These are phyloP conservation scores for Exsudoporus floridanus DNA, from an alignment of 1,284 basidiomycete genomes.

Conservation along the genomic window DNA sequence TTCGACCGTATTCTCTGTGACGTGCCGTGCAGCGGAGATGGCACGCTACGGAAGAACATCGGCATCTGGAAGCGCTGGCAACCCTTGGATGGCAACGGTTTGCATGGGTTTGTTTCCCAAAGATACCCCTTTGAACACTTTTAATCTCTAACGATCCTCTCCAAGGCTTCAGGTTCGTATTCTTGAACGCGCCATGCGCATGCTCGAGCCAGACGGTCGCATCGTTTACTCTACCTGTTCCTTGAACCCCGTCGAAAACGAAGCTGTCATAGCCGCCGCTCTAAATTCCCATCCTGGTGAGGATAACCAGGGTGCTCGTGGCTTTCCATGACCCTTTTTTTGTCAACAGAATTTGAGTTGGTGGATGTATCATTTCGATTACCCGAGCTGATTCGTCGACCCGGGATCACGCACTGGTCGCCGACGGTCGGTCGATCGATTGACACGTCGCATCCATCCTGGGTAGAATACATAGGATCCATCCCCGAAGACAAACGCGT, in stretches of 20 bases:
- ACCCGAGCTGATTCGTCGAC: slow-evolving; percentile 71
- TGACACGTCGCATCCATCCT: slow-evolving; percentile 39
- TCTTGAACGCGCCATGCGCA: slow-evolving; percentile 86
- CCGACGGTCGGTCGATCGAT: slow-evolving; percentile 52
- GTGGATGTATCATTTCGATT: slow-evolving; percentile 76
- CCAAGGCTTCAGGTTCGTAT: slow-evolving; percentile 88
- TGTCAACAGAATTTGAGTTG: slow-evolving; percentile 66
- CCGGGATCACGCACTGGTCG: slow-evolving; percentile 77
- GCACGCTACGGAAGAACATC: slow-evolving; percentile 92
- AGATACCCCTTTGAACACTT: neutral
- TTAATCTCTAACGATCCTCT: slow-evolving; percentile 1
- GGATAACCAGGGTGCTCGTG: neutral
- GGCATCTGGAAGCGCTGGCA: slow-evolving; percentile 96
- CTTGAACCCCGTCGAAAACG: slow-evolving; percentile 96
- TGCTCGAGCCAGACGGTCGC: slow-evolving; percentile 84
- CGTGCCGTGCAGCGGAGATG: slow-evolving; percentile 97
- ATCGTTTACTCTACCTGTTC: slow-evolving; percentile 99
- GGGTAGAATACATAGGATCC: slow-evolving; percentile 53
- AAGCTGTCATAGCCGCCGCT: slow-evolving; percentile 91
- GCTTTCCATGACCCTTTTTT: neutral
- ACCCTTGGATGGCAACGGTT: slow-evolving; percentile 84
- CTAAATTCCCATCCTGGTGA: slow-evolving; percentile 69
- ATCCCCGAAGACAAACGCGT: slow-evolving; percentile 48
- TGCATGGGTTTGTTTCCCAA: slow-evolving; percentile 68
- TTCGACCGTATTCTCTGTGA: slow-evolving; percentile 97